Evolutionary conservation across 108 stramenopile species (phyloP).

Genomic region (Nannochloropsis gaditana): DNA sequence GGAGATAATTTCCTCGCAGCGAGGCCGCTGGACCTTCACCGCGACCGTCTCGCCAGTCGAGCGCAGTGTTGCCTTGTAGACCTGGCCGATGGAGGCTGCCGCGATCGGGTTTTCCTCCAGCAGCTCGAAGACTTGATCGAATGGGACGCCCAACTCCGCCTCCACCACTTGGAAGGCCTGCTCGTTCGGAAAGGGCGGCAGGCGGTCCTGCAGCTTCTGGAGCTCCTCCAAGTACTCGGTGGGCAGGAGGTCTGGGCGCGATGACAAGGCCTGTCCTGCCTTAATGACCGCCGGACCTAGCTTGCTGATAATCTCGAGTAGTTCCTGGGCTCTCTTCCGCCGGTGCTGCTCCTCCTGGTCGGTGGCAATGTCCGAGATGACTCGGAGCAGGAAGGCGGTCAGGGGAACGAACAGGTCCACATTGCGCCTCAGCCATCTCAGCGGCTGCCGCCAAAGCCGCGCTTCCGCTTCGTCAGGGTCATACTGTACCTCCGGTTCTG

Average conservation of each 20-base stretch:
- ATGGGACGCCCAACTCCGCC: constrained; percentile 66
- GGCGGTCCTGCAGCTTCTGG: constrained; percentile 90
- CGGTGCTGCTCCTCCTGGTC: constrained; percentile 46
- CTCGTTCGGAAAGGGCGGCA: constrained; percentile 74
- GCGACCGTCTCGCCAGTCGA: constrained; percentile 80
- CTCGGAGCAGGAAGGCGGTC: constrained; percentile 67
- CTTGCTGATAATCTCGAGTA: constrained; percentile 66
- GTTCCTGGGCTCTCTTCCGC: constrained; percentile 66
- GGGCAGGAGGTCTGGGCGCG: constrained; percentile 82
- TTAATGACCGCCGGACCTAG: constrained; percentile 92
- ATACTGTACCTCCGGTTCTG: constrained; percentile 78
- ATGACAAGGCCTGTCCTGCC: constrained; percentile 78
- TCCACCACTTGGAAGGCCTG: constrained; percentile 74
- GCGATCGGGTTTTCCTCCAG: constrained; percentile 75
- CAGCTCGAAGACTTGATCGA: constrained; percentile 78
- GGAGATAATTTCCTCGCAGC: constrained; percentile 83
- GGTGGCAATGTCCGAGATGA: constrained; percentile 65
- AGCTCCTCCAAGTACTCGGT: constrained; percentile 84
- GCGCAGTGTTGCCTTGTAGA: constrained; percentile 81
- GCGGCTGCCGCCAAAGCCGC: constrained; percentile 72
- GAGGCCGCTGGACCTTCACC: constrained; percentile 86
- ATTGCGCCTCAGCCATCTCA: constrained; percentile 84
- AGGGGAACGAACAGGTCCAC: constrained; percentile 81
- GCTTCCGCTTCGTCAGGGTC: constrained; percentile 72
- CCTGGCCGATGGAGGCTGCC: constrained; percentile 71